Conservation (phyloP, 2,329 filamentous ascomycete genomes). For the Verticillium albo-atrum region DNA sequence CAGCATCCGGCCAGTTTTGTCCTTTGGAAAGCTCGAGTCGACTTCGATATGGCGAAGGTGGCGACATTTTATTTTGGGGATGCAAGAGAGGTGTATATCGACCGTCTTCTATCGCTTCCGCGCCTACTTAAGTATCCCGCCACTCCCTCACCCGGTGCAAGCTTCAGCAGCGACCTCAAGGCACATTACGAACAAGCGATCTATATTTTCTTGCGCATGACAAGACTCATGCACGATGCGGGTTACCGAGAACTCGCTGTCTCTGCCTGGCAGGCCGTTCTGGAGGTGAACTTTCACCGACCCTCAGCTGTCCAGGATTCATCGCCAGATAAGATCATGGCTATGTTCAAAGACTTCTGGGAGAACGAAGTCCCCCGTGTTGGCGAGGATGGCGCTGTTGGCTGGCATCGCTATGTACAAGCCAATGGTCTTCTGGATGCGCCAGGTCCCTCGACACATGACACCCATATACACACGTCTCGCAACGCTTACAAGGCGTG, state of each 20-base stretch:
- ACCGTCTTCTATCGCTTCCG: slow-evolving; percentile 34
- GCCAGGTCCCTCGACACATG: slow-evolving; percentile 30
- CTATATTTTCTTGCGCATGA: slow-evolving; percentile 72
- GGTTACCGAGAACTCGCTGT: slow-evolving; percentile 75
- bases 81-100: slow-evolving; percentile 54
- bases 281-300: slow-evolving; percentile 67
- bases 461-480: slow-evolving; percentile 16
- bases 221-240: slow-evolving; percentile 67
- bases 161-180: background rate
- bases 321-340: slow-evolving; percentile 15
- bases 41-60: slow-evolving; percentile 68
- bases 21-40: slow-evolving; percentile 70
- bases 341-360: slow-evolving; percentile 72
- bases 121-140: slow-evolving; percentile 4
- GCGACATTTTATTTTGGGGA: slow-evolving; percentile 63
- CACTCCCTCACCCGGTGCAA: slow-evolving; percentile 4
- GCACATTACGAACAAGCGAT: slow-evolving; percentile 41
- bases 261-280: slow-evolving; percentile 75
- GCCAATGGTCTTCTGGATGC: slow-evolving; percentile 29
- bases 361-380: slow-evolving; percentile 76
- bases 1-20: slow-evolving; percentile 52
- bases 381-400: slow-evolving; percentile 66
- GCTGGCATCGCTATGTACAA: slow-evolving; percentile 60
- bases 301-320: slow-evolving; percentile 30
- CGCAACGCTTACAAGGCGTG: slow-evolving; percentile 47